Evolutionary conservation across 768 basidiomycete species (phyloP).

Genomic region (Cantharellus anzutake): DNA sequence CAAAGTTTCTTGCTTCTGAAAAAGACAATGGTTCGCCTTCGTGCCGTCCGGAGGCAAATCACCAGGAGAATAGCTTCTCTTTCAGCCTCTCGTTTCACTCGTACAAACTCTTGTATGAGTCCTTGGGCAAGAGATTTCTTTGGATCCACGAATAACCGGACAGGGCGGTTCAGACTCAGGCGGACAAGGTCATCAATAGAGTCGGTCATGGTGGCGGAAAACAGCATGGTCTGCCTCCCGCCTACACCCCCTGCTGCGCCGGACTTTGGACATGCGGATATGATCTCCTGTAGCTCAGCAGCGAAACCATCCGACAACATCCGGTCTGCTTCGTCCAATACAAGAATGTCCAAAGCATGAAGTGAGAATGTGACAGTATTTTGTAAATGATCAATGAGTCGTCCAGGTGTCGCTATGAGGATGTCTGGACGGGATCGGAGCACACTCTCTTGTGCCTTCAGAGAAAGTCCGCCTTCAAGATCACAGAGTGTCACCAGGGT

Average conservation of each 20-base stretch:
- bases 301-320: slow-evolving; percentile 94
- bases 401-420: slow-evolving; percentile 91
- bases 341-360: slow-evolving; percentile 79
- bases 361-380: slow-evolving; percentile 89
- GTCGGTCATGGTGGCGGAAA: slow-evolving; percentile 98
- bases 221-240: slow-evolving; percentile 85
- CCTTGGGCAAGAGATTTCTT: slow-evolving; percentile 73
- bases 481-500: background rate
- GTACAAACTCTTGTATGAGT: slow-evolving; percentile 85
- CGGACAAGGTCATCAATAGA: slow-evolving; percentile 83
- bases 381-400: slow-evolving; percentile 91
- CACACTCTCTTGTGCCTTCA: slow-evolving; percentile 78
- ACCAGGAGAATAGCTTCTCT: slow-evolving; percentile 59
- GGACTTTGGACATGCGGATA: slow-evolving; percentile 68
- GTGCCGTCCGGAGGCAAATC: slow-evolving; percentile 79
- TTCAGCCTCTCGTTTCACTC: slow-evolving; percentile 65
- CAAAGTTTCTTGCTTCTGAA: slow-evolving; percentile 92
- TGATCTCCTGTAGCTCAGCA: slow-evolving; percentile 86
- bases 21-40: slow-evolving; percentile 72
- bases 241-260: background rate
- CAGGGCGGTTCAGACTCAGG: slow-evolving; percentile 83
- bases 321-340: slow-evolving; percentile 94
- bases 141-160: slow-evolving; percentile 88
- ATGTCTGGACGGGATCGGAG: slow-evolving; percentile 82
- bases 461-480: slow-evolving; percentile 62